These are phyloP conservation scores for Erythrophleum ivorense DNA, from an alignment of 331 rosid genomes.

Conservation along the genomic window DNA sequence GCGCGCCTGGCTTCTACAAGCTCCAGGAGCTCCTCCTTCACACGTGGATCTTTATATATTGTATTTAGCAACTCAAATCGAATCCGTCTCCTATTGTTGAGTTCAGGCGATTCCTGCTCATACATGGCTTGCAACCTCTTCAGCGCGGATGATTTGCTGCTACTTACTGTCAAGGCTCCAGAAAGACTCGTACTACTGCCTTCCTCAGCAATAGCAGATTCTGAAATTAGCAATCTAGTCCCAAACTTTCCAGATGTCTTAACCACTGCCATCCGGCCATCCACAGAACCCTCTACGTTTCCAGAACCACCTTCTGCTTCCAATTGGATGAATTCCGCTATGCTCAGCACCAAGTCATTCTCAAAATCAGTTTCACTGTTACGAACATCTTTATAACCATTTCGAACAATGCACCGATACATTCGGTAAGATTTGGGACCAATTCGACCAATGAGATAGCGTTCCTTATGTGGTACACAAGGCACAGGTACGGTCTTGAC, in stretches of 20 bases:
- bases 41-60: constrained; percentile 63
- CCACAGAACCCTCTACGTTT: constrained; percentile 60
- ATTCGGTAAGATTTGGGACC: constrained; percentile 84
- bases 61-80: constrained; percentile 69
- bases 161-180: constrained; percentile 58
- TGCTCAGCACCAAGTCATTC: constrained; percentile 86
- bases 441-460: constrained; percentile 83
- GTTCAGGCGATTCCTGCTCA: constrained; percentile 75
- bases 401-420: constrained; percentile 88
- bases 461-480: constrained; percentile 75
- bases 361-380: constrained; percentile 76
- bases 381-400: constrained; percentile 80
- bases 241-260: constrained; percentile 86
- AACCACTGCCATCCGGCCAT: constrained; percentile 87
- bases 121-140: constrained; percentile 73
- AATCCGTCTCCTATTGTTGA: constrained; percentile 54
- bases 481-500: constrained; percentile 84
- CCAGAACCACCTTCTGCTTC: constrained; percentile 84
- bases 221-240: constrained; percentile 65
- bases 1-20: constrained; percentile 83
- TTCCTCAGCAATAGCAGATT: constrained; percentile 54
- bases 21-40: constrained; percentile 78
- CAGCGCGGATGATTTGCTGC: constrained; percentile 65
- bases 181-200: constrained; percentile 47
- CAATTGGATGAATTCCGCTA: constrained; percentile 89